These are phyloP conservation scores for Catharanthus roseus DNA, from an alignment of 257 asterid species.

Conservation along the genomic window DNA sequence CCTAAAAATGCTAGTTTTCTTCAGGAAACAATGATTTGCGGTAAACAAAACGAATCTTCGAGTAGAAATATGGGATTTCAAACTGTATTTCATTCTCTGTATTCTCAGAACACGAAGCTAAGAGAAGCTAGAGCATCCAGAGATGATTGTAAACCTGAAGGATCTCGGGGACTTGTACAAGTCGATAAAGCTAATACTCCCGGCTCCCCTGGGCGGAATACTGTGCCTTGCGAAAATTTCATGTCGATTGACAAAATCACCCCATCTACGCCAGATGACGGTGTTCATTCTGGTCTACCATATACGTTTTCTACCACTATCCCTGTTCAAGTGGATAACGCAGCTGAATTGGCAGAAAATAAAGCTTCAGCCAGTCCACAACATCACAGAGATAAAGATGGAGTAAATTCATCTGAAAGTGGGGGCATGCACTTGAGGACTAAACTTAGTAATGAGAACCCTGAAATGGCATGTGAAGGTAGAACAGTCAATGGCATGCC, in stretches of 20 bases:
- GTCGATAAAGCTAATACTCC: constrained; percentile 17
- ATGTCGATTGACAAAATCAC: constrained; percentile 22
- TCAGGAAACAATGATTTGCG: constrained; percentile 18
- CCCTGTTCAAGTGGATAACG: constrained; percentile 14
- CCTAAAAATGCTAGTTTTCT: constrained; percentile 15
- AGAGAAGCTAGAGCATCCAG: constrained; percentile 16
- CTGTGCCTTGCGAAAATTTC: constrained; percentile 22
- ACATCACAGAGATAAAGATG: constrained; percentile 7
- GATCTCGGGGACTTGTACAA: constrained; percentile 17
- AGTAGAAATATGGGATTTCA: constrained; percentile 38
- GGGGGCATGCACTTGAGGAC: constrained; percentile 15
- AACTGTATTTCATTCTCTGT: constrained; percentile 48
- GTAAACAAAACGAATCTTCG: constrained; percentile 24
- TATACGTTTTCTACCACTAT: constrained; percentile 22
- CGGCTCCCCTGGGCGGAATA: constrained; percentile 12
- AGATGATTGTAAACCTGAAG: constrained; percentile 24
- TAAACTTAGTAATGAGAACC: constrained; percentile 14
- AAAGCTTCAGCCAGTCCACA: constrained; percentile 18
- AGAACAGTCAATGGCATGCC: constrained; percentile 21
- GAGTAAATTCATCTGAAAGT: constrained; percentile 21
- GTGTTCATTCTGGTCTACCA: constrained; percentile 20
- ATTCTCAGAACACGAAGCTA: constrained; percentile 22
- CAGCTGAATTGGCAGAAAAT: constrained; percentile 20
- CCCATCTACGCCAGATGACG: constrained; percentile 19
- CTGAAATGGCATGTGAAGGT: constrained; percentile 21